phyloP scores from a whole-genome alignment of 169 alveolate genomes.

The Amoebophrya sp. region DNA sequence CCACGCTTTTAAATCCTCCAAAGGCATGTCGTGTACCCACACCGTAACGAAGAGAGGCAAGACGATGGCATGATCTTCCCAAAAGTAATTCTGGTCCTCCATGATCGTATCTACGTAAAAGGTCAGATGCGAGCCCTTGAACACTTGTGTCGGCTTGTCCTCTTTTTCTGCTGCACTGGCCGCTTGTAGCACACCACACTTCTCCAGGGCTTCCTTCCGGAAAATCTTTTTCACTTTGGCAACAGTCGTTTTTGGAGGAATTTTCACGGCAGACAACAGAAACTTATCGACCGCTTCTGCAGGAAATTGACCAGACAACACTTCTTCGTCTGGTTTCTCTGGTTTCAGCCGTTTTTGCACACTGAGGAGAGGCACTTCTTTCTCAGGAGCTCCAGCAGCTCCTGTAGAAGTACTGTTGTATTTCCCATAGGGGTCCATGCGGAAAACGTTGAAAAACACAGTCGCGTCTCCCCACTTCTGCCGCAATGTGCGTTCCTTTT shows the following conservation, averaged over 20 bases:
- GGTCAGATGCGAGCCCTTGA: not conserved
- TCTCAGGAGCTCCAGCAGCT: too few relatives aligned
- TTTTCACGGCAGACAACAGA: not conserved
- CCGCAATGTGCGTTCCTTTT: not conserved
- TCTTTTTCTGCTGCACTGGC: too few relatives aligned
- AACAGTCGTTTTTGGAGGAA: not conserved
- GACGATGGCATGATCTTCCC: not conserved
- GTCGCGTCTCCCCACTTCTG: not conserved
- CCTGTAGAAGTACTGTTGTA: not conserved
- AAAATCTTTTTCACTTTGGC: not conserved
- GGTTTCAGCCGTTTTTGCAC: not conserved
- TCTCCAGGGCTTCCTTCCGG: not conserved
- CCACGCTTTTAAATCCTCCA: not conserved
- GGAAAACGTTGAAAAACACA: not conserved
- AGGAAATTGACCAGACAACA: not conserved
- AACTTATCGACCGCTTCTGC: not conserved
- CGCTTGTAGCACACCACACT: too few relatives aligned
- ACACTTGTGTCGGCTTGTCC: not conserved
- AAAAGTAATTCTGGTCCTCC: not conserved
- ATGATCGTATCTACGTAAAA: not conserved
- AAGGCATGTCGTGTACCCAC: not conserved
- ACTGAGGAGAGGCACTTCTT: too few relatives aligned
- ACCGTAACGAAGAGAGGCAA: not conserved
- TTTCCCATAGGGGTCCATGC: not conserved
- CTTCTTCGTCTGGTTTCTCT: not conserved